Evolutionary conservation across 106 monocot genomes (phyloP).

Genomic region (Allium fistulosum): DNA sequence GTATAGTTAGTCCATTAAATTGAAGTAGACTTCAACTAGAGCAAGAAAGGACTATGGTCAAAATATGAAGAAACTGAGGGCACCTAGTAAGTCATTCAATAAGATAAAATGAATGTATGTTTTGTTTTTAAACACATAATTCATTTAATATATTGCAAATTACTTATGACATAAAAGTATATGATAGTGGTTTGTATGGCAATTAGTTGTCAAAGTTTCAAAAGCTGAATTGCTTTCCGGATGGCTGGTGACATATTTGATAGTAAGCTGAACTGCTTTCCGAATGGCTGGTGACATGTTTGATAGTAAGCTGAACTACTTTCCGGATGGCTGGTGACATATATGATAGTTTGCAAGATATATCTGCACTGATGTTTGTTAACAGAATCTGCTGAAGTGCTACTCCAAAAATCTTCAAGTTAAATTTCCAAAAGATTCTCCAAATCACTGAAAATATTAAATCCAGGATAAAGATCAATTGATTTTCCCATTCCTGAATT

Average conservation of each 20-base stretch:
- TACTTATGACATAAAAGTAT: too few species aligned
- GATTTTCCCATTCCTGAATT: too few species aligned
- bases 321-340: constrained; percentile 63
- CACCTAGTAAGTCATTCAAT: too few species aligned
- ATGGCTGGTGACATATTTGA: constrained; percentile 72
- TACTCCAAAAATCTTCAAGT: constrained; percentile 66
- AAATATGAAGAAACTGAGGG: too few species aligned
- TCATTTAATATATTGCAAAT: too few species aligned
- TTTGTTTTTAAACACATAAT: too few species aligned
- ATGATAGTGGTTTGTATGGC: too few species aligned
- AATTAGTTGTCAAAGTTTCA: not conserved
- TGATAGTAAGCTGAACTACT: constrained; percentile 72
- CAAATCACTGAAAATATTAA: not conserved
- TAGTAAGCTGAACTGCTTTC: constrained; percentile 71
- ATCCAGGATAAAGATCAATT: too few species aligned
- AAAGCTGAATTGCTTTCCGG: constrained; percentile 67
- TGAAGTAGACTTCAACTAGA: too few species aligned
- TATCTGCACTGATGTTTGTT: constrained; percentile 93
- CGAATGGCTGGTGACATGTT: constrained; percentile 64
- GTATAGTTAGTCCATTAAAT: too few species aligned
- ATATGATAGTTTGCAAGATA: constrained; percentile 83
- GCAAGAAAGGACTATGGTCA: too few species aligned
- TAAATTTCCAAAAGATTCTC: not conserved
- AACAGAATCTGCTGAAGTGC: constrained; percentile 68
- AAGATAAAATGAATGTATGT: too few species aligned